Conservation (phyloP, 140 eudicot species). For the Bidens hawaiensis region DNA sequence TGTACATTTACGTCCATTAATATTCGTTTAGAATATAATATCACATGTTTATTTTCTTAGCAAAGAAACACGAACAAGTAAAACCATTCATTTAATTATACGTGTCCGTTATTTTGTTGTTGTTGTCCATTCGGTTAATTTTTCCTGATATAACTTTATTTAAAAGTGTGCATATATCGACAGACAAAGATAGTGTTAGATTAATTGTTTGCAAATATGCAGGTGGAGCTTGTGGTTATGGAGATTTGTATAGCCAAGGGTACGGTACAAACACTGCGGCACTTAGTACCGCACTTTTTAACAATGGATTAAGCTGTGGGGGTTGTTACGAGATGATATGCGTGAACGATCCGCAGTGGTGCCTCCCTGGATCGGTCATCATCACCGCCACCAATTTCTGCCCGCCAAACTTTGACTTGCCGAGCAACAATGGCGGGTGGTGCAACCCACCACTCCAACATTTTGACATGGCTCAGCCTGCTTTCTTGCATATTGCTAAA, state of each 20-base stretch:
- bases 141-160: too few species aligned
- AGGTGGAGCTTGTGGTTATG: constrained; percentile 17
- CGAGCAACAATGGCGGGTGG: constrained; percentile 4
- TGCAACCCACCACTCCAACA: constrained; percentile 14
- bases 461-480: constrained; percentile 17
- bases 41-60: too few species aligned
- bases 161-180: too few species aligned
- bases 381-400: constrained; percentile 11
- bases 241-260: constrained; percentile 1
- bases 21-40: too few species aligned
- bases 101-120: too few species aligned
- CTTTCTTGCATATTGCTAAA: constrained; percentile 8
- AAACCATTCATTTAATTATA: too few species aligned
- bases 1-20: too few species aligned
- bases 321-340: constrained; percentile 9
- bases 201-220: neutral
- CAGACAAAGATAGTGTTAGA: neutral
- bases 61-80: too few species aligned
- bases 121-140: too few species aligned
- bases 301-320: constrained; percentile 6
- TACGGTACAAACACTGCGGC: constrained; percentile 12
- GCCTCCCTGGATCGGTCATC: constrained; percentile 9
- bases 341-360: neutral
- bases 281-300: constrained; percentile 12
- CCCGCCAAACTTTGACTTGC: constrained; percentile 11